Percentiles rank a stretch among this genome's conserved stretches.
Conservation (phyloP, 176 grass and related monocot genomes). For the Urochloa ruziziensis region DNA sequence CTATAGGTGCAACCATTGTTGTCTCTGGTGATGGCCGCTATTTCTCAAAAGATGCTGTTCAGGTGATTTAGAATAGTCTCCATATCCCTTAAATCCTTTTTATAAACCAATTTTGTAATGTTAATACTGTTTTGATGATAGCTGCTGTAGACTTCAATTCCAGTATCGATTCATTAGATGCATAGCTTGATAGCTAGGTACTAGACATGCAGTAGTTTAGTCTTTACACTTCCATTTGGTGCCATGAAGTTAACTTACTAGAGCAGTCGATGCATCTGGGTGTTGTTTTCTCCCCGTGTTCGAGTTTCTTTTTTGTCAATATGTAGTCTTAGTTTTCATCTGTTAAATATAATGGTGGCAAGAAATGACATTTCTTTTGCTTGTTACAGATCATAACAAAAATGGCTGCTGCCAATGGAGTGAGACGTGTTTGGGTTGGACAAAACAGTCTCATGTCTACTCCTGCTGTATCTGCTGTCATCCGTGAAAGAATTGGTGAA, state of each 20-base stretch:
- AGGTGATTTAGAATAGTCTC: slow-evolving; percentile 48
- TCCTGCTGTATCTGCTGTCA: slow-evolving; percentile 91
- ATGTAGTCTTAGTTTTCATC: not conserved
- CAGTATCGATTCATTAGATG: not conserved
- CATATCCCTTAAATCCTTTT: not conserved
- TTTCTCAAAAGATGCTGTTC: slow-evolving; percentile 97
- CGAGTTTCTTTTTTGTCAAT: not conserved
- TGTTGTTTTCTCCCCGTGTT: not conserved
- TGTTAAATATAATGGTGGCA: not conserved
- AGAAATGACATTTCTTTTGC: slow-evolving; percentile 16
- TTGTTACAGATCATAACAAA: slow-evolving; percentile 79
- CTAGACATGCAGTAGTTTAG: too few species aligned
- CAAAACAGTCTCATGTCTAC: slow-evolving; percentile 87
- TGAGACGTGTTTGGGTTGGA: slow-evolving; percentile 91
- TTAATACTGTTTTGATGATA: not conserved
- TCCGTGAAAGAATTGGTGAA: slow-evolving; percentile 87
- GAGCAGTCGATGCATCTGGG: not conserved
- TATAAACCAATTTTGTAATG: not conserved
- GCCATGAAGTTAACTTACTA: too few species aligned
- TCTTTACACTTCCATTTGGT: too few species aligned
- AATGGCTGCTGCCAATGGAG: slow-evolving; percentile 98
- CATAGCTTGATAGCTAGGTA: too few species aligned
- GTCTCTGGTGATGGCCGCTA: slow-evolving; percentile 99
- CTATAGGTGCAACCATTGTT: slow-evolving; percentile 89
- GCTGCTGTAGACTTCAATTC: not conserved